Conservation (phyloP, 352 stramenopile genomes). For the Blastocystis sp. region DNA sequence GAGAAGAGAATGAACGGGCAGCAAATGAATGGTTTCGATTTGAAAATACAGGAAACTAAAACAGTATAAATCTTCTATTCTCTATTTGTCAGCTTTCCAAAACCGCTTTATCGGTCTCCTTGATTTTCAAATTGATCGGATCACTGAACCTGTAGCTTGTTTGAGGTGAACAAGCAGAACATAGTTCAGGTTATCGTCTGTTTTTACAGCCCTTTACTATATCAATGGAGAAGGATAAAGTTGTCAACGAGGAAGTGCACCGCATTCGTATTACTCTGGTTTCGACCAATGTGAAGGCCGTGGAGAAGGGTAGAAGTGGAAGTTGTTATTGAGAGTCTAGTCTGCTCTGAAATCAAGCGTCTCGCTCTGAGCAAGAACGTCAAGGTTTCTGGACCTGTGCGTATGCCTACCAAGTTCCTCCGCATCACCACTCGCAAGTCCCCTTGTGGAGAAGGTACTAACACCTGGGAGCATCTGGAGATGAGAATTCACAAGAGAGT, state of each 20-base stretch:
- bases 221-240: constrained; percentile 60
- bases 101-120: background rate
- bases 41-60: background rate
- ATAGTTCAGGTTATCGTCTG: constrained; percentile 58
- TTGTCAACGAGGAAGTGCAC: constrained; percentile 71
- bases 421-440: constrained; percentile 96
- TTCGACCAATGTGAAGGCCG: constrained; percentile 95
- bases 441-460: constrained; percentile 78
- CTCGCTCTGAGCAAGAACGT: constrained; percentile 93
- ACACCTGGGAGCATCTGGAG: constrained; percentile 96
- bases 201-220: constrained; percentile 59
- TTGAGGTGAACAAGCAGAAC: background rate
- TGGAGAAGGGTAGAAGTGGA: constrained; percentile 84
- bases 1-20: background rate
- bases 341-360: constrained; percentile 95
- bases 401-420: constrained; percentile 96
- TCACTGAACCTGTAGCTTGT: constrained; percentile 5
- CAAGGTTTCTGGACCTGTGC: constrained; percentile 91
- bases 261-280: constrained; percentile 98
- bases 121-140: background rate
- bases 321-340: constrained; percentile 64
- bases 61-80: background rate
- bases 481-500: constrained; percentile 98
- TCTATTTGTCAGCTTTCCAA: background rate
- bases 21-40: constrained; percentile 16